phyloP scores from a whole-genome alignment of 768 basidiomycete species.

The Sporobolomyces pararoseus region DNA sequence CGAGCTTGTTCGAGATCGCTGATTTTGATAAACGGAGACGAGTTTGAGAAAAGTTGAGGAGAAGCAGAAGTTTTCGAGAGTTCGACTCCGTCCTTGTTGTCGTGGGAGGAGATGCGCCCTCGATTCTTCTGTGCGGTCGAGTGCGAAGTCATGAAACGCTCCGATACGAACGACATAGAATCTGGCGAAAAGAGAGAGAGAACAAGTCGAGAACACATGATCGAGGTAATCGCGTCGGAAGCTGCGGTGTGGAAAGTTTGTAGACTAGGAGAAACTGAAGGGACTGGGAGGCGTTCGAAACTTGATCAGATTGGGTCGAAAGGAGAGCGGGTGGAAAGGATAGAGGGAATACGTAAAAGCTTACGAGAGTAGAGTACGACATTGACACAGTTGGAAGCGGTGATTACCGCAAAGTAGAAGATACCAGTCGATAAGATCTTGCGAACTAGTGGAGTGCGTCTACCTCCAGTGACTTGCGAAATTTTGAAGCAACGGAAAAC shows the following conservation, averaged over 20 bases:
- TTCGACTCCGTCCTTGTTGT: too few relatives aligned
- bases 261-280: not conserved
- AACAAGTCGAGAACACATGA: constrained; percentile 9
- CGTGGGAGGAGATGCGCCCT: too few relatives aligned
- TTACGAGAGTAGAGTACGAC: not conserved
- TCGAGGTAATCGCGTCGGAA: not conserved
- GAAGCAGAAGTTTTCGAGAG: too few relatives aligned
- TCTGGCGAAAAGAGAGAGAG: constrained; percentile 1
- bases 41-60: too few relatives aligned
- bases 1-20: too few relatives aligned
- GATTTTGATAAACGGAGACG: too few relatives aligned
- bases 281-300: not conserved
- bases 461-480: not conserved
- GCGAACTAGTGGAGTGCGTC: not conserved
- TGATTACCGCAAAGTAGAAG: constrained; percentile 3
- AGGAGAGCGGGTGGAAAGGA: not conserved
- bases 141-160: not conserved
- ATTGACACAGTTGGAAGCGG: constrained; percentile 1
- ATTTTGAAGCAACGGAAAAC: not conserved
- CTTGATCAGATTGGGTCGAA: not conserved
- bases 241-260: not conserved
- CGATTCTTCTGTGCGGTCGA: too few relatives aligned
- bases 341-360: too few relatives aligned
- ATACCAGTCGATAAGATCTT: constrained; percentile 4
- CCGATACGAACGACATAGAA: constrained; percentile 2